phyloP scores from a whole-genome alignment of 2,329 filamentous ascomycete species.

The Coniochaeta hoffmannii region DNA sequence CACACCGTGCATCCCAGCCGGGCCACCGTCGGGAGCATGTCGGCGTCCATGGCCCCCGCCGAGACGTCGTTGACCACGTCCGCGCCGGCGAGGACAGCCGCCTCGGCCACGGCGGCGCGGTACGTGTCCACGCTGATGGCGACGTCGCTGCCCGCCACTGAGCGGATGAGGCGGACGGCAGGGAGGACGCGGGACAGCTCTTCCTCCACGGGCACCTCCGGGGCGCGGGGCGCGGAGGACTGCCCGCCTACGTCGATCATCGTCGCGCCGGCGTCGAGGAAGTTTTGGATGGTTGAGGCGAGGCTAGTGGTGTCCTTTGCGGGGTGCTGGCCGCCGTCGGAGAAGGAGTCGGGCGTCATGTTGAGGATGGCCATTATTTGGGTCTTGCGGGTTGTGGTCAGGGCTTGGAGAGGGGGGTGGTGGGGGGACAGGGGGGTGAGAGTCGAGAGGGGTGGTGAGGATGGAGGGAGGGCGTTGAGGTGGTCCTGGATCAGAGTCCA shows the following conservation, averaged over 20 bases:
- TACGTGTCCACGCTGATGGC: slow-evolving; percentile 90
- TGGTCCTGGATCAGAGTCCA: slow-evolving; percentile 56
- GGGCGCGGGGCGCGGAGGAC: slow-evolving; percentile 74
- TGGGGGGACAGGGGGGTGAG: slow-evolving; percentile 46
- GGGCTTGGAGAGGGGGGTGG: slow-evolving; percentile 49
- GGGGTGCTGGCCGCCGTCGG: slow-evolving; percentile 68
- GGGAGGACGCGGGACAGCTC: slow-evolving; percentile 75
- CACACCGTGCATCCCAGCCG: slow-evolving; percentile 69
- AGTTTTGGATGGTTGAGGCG: slow-evolving; percentile 47
- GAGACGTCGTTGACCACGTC: slow-evolving; percentile 95
- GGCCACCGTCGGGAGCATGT: slow-evolving; percentile 78
- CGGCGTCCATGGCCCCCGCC: slow-evolving; percentile 67
- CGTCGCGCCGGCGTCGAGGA: slow-evolving; percentile 64
- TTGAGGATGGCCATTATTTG: slow-evolving; percentile 93
- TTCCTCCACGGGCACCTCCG: slow-evolving; percentile 61
- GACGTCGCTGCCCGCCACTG: slow-evolving; percentile 54
- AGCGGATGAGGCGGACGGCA: slow-evolving; percentile 66
- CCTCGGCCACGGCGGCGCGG: slow-evolving; percentile 72
- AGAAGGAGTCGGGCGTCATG: slow-evolving; percentile 93
- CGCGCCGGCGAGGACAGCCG: slow-evolving; percentile 69
- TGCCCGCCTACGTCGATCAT: slow-evolving; percentile 93
- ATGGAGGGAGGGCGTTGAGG: slow-evolving; percentile 48
- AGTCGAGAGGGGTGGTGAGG: slow-evolving; percentile 45
- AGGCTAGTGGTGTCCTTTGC: slow-evolving; percentile 40
- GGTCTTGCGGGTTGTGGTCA: slow-evolving; percentile 54